These are phyloP conservation scores for Grosmannia huntii DNA, from an alignment of 2,329 filamentous ascomycete species.

Conservation along the genomic window DNA sequence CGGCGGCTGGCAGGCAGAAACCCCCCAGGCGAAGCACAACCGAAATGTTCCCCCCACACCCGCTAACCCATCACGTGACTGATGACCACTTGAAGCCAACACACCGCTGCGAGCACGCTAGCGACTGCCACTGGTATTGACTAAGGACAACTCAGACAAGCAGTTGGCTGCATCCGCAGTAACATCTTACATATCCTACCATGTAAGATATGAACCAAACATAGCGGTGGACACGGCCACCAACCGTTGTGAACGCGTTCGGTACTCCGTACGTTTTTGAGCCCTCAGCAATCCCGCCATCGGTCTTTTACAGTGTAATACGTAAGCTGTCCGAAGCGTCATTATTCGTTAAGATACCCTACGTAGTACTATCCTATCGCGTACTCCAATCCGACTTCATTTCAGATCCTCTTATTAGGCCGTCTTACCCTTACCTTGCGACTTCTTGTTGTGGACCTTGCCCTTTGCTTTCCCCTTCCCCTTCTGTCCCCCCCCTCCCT, in stretches of 20 bases:
- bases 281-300: neutral
- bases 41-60: no score
- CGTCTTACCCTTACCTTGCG: neutral
- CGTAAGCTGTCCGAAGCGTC: no score
- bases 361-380: neutral
- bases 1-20: neutral
- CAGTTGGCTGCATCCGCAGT: neutral
- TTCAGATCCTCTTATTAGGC: neutral
- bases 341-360: neutral
- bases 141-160: neutral
- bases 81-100: neutral
- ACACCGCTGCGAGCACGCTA: neutral
- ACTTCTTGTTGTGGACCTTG: neutral
- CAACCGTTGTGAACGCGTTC: neutral
- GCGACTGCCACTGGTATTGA: neutral
- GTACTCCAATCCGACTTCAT: neutral
- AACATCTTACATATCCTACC: neutral
- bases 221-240: neutral
- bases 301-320: no score
- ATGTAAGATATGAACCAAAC: neutral
- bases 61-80: neutral
- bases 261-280: neutral
- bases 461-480: neutral
- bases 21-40: no score
- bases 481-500: neutral